A percentile compares a stretch with the other conserved stretches of the same genome.
Evolutionary conservation across 2,329 filamentous ascomycete species (phyloP).

Genomic region (Stachybotrys chlorohalonatus): DNA sequence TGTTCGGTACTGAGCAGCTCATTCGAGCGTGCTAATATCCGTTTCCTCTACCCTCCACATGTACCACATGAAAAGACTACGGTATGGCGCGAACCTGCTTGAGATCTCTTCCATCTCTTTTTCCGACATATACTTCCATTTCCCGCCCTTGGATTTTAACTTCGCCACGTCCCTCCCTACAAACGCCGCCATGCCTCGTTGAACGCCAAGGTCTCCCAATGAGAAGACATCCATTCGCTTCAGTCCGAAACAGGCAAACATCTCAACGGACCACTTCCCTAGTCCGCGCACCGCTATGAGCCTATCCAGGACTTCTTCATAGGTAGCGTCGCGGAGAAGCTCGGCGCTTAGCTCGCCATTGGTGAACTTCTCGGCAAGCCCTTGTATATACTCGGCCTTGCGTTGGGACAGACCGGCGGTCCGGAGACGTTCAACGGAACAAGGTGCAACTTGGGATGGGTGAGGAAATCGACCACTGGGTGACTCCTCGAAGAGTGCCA

Average conservation of each 20-base stretch:
- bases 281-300: conserved; percentile 80
- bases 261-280: conserved; percentile 88
- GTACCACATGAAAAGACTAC: conserved; percentile 96
- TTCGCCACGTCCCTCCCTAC: conserved; percentile 75
- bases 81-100: conserved; percentile 75
- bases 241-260: conserved; percentile 95
- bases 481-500: conserved; percentile 55
- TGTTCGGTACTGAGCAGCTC: not conserved
- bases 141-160: conserved; percentile 70
- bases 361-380: conserved; percentile 73
- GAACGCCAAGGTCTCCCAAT: conserved; percentile 84
- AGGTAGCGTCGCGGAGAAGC: conserved; percentile 68
- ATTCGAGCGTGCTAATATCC: conserved; percentile 55
- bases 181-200: conserved; percentile 88
- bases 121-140: conserved; percentile 98
- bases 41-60: conserved; percentile 87
- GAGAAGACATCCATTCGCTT: conserved; percentile 93
- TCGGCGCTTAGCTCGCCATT: conserved; percentile 64
- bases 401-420: conserved; percentile 84
- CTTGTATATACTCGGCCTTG: conserved; percentile 91
- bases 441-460: conserved; percentile 60
- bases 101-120: conserved; percentile 81
- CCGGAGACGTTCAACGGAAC: conserved; percentile 59
- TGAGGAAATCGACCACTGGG: conserved; percentile 53
- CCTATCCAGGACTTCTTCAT: conserved; percentile 77